Conservation (phyloP, 176 grass and related monocot species). For the Bothriochloa decipiens region DNA sequence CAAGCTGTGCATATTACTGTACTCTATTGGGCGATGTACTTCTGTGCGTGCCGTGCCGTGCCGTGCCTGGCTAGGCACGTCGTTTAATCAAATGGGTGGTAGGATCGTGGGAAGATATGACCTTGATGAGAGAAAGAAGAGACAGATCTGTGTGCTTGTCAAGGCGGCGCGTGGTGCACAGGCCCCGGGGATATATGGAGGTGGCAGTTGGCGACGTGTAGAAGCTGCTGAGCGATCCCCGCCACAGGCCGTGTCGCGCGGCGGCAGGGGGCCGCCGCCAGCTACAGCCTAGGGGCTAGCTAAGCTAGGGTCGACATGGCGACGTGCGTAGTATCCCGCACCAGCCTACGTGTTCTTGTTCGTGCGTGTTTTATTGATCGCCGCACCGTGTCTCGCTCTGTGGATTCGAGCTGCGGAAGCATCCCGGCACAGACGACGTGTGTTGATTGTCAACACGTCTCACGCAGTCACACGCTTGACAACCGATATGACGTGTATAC, state of each 20-base stretch:
- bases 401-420: too few relatives aligned
- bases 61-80: background rate
- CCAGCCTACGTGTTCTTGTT: background rate
- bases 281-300: background rate
- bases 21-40: background rate
- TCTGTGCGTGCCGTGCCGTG: too few relatives aligned
- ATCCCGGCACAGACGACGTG: too few relatives aligned
- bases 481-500: too few relatives aligned
- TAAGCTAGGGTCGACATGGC: slow-evolving; percentile 2
- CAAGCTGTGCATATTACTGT: background rate
- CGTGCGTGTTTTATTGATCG: too few relatives aligned
- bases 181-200: background rate
- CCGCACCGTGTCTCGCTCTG: too few relatives aligned
- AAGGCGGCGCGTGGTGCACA: background rate
- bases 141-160: background rate
- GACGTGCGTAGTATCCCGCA: slow-evolving; percentile 1
- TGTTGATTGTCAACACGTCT: too few relatives aligned
- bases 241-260: background rate
- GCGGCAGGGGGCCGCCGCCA: background rate
- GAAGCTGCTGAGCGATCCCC: slow-evolving; percentile 7
- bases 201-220: background rate
- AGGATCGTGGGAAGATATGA: background rate
- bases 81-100: background rate
- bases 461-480: too few relatives aligned
- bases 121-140: background rate